Base-by-base conservation (phyloP, 164 flowering plant species). In the Liriodendron chinense region DNA sequence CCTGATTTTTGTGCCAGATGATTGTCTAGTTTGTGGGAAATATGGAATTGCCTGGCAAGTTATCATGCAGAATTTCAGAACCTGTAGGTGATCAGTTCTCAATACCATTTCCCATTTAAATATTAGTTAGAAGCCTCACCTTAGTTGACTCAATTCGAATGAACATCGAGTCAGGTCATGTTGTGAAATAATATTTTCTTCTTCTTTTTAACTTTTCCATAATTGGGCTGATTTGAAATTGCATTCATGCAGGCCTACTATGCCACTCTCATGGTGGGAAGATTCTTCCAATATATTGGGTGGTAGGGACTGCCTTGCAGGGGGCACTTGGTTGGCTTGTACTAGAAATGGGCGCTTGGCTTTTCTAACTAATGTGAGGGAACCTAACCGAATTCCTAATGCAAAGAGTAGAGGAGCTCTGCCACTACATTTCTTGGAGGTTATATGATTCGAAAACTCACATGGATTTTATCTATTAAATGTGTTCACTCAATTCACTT, bases 241-340 rank as follows among this genome's bases (percentile, higher is more conserved):
- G 18, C 47, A 28, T 28, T 13, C 2, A 25, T 14, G 63, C 74
- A 91, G 98, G 83, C 90, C 92, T 21, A 90, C 94, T 16, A 79
- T 81, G 81, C 84, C 92, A 28, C 59, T 88, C 53, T 81, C 68
- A 59, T 94, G 96, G 97, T 94, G 98, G 98, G 87, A 86, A 68
- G 90, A 80, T 26, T 72, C 73, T 57, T 83, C 77, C 18, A 82
- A 86, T 57, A 87, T 92, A 69, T 34, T 91, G 69, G 98, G 97
- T 7, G 96, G 98, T 1, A 88, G 89, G 82, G 98, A 94, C 77
- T 91, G 72, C 78, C 48, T 78, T 13, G 97, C 87, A 1, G 97
- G 98, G 20, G 97, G 97, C 47, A 91, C 98, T 21, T 94, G 98
- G 98, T 64, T 94, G 79, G 98, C 87, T 74, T 92, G 85, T 78